Evolutionary conservation across 768 basidiomycete genomes (phyloP), one percentile per base, ranked within the genome.

Genomic region (Boletus pseudopeckii): DNA sequence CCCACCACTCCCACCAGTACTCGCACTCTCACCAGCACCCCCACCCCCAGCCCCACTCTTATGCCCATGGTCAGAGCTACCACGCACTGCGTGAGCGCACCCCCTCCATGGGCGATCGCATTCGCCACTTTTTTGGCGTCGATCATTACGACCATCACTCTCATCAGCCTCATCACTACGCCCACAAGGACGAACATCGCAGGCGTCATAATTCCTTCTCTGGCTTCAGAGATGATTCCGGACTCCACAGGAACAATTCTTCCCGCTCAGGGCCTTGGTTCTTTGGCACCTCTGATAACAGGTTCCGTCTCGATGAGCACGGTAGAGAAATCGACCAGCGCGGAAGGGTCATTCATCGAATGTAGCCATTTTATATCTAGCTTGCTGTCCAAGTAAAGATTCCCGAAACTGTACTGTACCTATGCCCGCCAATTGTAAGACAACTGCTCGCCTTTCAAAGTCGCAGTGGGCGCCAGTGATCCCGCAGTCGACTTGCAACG

Each of bases 391-490:
- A 13, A 33, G 36, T 49, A 50, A 50, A 45, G 2, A n/a, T 24
- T 15, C 10, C 11, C 30, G 30, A 11, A 26, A 3, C 28, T 55
- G 53, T 53, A 55, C 41, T 7, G 20, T 53, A 39, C 20, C 22
- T 20, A 22, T 40, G 41, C 37, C 15, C 40, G 22, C 1, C 43
- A 44, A 50, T 49, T 7, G 30, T 26, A 26, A 26, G 24, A 41
- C n/a, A 11, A 7, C 32, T 20, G 1, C 1, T 5, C 24, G 9
- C 17, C 32, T 14, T 26, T 53, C 70, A 87, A 39, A 81, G 70
- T 54, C 72, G 79, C 51, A 84, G 80, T 0, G 84, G 88, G 24
- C 76, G 71, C 88, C 88, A 90, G 63, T 90, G 86, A 26, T 74
- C 76, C 48, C 71, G 77, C 56, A 90, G 64, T 44, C 60, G 66